Conservation (phyloP, 129 eudicot genomes). For the Pseudognaphalium luteoalbum region DNA sequence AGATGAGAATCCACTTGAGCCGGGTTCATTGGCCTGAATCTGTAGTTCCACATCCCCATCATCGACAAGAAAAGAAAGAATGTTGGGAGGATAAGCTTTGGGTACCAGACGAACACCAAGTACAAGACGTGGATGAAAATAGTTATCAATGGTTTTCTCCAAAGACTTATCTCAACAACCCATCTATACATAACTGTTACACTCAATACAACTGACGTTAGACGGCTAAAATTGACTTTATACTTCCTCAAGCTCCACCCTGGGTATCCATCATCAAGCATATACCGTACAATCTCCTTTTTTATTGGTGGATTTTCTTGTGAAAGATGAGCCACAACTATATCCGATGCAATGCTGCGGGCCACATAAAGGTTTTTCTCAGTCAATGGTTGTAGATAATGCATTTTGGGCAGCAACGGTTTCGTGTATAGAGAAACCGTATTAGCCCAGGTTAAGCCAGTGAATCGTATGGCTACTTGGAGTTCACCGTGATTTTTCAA, state of each 20-base stretch:
- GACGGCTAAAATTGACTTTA: conserved; percentile 69
- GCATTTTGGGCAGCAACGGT: conserved; percentile 88
- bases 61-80: conserved; percentile 64
- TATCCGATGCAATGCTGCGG: conserved; percentile 60
- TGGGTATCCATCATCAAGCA: conserved; percentile 75
- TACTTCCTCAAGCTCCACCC: conserved; percentile 91
- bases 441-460: conserved; percentile 54
- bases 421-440: conserved; percentile 60
- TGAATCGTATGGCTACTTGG: conserved; percentile 74
- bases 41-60: conserved; percentile 72
- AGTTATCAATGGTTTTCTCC: conserved; percentile 75
- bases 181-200: conserved; percentile 52
- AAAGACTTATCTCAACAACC: conserved; percentile 62
- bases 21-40: conserved; percentile 55
- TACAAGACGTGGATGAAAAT: conserved; percentile 62
- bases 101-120: conserved; percentile 56
- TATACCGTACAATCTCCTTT: conserved; percentile 71
- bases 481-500: conserved; percentile 86
- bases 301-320: conserved; percentile 79
- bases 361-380: conserved; percentile 51
- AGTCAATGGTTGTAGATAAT: conserved; percentile 50
- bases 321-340: conserved; percentile 68
- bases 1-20: conserved; percentile 73
- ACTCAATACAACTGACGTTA: conserved; percentile 59
- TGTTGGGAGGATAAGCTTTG: conserved; percentile 67